A percentile compares a stretch with the other conserved stretches of the same genome.
Conservation (phyloP, 305 asterid species). For the Solanum hybrid region DNA sequence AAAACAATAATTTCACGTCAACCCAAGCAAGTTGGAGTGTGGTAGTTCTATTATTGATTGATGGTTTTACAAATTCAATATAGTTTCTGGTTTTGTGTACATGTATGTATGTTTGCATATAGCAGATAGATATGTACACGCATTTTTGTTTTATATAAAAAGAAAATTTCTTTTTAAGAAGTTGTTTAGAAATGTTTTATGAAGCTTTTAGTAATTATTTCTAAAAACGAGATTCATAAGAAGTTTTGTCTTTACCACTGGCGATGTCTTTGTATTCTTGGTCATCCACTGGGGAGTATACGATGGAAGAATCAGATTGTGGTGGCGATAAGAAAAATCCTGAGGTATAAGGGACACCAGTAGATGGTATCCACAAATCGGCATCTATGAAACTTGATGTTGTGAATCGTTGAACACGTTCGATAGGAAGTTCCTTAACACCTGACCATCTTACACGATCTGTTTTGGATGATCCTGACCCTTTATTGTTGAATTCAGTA, state of each 20-base stretch:
- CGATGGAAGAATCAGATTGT: conserved; percentile 22
- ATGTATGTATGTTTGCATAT: background rate
- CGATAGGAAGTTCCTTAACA: conserved; percentile 39
- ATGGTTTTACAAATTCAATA: background rate
- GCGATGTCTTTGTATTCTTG: conserved; percentile 64
- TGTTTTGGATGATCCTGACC: conserved; percentile 50
- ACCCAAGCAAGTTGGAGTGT: background rate
- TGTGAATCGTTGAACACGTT: conserved; percentile 42
- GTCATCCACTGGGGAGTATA: conserved; percentile 49
- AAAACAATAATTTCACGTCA: too few species aligned
- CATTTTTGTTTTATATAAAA: background rate
- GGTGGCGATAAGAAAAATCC: conserved; percentile 51
- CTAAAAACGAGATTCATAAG: background rate
- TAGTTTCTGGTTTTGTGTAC: background rate
- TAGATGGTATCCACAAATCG: conserved; percentile 33
- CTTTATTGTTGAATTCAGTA: conserved; percentile 66
- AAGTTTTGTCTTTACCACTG: conserved; percentile 3
- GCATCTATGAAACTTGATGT: conserved; percentile 43
- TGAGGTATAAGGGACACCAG: conserved; percentile 33
- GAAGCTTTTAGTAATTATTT: background rate
- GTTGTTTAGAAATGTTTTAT: background rate
- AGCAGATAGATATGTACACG: background rate
- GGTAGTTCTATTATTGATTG: conserved; percentile 2
- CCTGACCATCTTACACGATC: conserved; percentile 47
- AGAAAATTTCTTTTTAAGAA: background rate